Evolutionary conservation across 305 asterid species (phyloP).

Genomic region (Fraxinus angustifolia): DNA sequence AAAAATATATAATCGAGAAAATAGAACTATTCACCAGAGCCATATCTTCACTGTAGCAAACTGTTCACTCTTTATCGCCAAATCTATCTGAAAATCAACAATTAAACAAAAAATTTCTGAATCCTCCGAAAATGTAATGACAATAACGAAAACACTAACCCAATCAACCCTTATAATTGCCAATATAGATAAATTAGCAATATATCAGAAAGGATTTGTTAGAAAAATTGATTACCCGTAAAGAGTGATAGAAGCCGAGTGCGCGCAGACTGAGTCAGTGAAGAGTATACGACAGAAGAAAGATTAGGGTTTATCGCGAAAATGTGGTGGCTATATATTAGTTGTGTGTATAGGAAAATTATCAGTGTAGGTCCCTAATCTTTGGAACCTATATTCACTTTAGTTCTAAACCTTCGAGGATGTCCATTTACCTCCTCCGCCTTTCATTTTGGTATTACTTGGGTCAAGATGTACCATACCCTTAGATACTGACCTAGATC

Average conservation of each 20-base stretch:
- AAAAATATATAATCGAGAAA: not conserved
- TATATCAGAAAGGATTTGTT: slow-evolving; percentile 7
- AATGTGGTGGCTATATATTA: slow-evolving; percentile 18
- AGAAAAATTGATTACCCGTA: slow-evolving; percentile 15
- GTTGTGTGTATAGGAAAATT: not conserved
- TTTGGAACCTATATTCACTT: not conserved
- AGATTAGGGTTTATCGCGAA: slow-evolving; percentile 4
- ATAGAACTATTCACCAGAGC: slow-evolving; percentile 54
- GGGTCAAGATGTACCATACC: not conserved
- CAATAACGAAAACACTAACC: not conserved
- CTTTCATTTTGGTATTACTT: not conserved
- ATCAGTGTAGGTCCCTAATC: not conserved
- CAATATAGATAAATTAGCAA: not conserved
- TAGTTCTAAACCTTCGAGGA: not conserved
- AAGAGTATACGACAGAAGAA: not conserved
- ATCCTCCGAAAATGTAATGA: not conserved
- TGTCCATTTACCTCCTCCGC: no score
- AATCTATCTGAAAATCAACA: slow-evolving; percentile 25
- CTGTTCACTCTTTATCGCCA: slow-evolving; percentile 16
- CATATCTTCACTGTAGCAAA: slow-evolving; percentile 45
- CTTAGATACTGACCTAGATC: not conserved
- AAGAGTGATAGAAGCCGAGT: slow-evolving; percentile 28
- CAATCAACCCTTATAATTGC: not conserved
- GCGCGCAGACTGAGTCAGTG: slow-evolving; percentile 13
- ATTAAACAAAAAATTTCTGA: not conserved